phyloP scores from a whole-genome alignment of 768 basidiomycete genomes.

The Hypholoma sublateritium region DNA sequence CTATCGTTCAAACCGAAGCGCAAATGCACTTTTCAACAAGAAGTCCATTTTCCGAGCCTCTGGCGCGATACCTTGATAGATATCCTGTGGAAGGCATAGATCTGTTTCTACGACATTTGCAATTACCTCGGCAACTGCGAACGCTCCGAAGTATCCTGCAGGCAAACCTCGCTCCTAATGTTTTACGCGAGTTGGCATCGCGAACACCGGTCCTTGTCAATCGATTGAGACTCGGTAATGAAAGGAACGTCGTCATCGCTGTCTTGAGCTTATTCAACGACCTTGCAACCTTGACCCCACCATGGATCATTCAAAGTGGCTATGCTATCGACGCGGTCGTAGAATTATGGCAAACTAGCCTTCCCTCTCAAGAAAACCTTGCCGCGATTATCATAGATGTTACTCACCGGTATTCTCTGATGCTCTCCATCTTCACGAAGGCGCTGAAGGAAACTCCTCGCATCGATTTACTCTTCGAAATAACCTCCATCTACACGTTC shows the following conservation, averaged over 20 bases:
- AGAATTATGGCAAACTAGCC: constrained; percentile 66
- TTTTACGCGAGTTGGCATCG: constrained; percentile 67
- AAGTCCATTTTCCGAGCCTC: constrained; percentile 91
- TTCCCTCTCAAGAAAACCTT: constrained; percentile 41
- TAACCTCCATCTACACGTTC: constrained; percentile 79
- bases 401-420: constrained; percentile 59
- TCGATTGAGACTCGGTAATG: constrained; percentile 49
- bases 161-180: constrained; percentile 73
- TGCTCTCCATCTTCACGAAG: constrained; percentile 77
- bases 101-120: constrained; percentile 80
- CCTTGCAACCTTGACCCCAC: constrained; percentile 60
- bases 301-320: constrained; percentile 70
- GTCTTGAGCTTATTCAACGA: constrained; percentile 79
- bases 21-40: constrained; percentile 86
- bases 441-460: constrained; percentile 70
- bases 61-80: constrained; percentile 88
- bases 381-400: constrained; percentile 46
- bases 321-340: constrained; percentile 73
- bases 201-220: constrained; percentile 54
- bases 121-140: constrained; percentile 74
- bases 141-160: constrained; percentile 84
- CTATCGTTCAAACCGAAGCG: constrained; percentile 89
- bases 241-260: constrained; percentile 56
- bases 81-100: constrained; percentile 85
- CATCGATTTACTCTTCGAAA: constrained; percentile 86